Evolutionary conservation across 768 basidiomycete species (phyloP).

Genomic region (Pisolithus tinctorius): DNA sequence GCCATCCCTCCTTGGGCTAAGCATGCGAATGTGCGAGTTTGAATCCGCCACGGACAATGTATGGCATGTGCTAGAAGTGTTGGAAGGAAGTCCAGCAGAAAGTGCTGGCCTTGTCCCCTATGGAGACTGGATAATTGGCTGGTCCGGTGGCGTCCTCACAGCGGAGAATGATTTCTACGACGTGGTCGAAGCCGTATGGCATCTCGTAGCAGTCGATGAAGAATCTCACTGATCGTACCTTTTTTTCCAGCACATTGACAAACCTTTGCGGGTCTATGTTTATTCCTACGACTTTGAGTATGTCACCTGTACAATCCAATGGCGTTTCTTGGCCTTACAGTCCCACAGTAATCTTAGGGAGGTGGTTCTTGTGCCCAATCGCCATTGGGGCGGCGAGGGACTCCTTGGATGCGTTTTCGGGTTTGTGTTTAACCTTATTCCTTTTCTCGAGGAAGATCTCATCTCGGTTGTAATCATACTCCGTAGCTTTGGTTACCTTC

Average conservation of each 20-base stretch:
- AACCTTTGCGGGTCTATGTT: slow-evolving; percentile 89
- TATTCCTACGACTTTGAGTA: slow-evolving; percentile 97
- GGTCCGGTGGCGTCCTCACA: slow-evolving; percentile 88
- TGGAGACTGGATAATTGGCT: slow-evolving; percentile 74
- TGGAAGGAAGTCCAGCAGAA: slow-evolving; percentile 95
- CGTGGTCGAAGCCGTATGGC: slow-evolving; percentile 79
- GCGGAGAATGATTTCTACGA: slow-evolving; percentile 97
- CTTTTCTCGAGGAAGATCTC: neutral
- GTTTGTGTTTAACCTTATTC: slow-evolving; percentile 36
- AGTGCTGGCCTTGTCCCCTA: slow-evolving; percentile 94
- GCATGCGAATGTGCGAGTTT: slow-evolving; percentile 90
- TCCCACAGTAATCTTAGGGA: slow-evolving; percentile 74
- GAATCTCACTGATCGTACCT: slow-evolving; percentile 1
- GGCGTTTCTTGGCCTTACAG: slow-evolving; percentile 6
- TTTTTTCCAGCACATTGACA: slow-evolving; percentile 79
- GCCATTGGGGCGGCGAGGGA: slow-evolving; percentile 97
- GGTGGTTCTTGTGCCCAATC: slow-evolving; percentile 90
- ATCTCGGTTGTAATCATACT: slow-evolving; percentile 1
- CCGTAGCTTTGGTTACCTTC: slow-evolving; percentile 78
- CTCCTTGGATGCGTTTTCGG: slow-evolving; percentile 94
- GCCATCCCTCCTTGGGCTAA: slow-evolving; percentile 90
- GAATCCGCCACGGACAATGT: slow-evolving; percentile 86
- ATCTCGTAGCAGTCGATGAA: neutral
- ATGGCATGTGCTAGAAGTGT: slow-evolving; percentile 96
- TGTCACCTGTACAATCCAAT: slow-evolving; percentile 22